These are phyloP conservation scores for Fusarium sp. DNA, from an alignment of 2,329 filamentous ascomycete species.

Conservation along the genomic window DNA sequence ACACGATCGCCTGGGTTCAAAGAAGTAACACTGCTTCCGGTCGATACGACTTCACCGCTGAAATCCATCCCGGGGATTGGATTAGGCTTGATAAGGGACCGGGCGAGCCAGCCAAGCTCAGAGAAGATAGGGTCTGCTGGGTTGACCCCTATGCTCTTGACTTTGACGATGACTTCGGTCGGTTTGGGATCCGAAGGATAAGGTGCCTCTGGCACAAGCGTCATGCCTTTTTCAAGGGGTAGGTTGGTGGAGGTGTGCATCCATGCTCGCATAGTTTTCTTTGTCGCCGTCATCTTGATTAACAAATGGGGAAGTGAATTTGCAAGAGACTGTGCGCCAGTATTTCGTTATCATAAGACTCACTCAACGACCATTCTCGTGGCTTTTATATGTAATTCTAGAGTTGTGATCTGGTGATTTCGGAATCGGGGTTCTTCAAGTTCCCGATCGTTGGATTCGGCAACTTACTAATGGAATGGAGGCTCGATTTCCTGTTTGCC, in stretches of 20 bases:
- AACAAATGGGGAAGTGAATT: background rate
- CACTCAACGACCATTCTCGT: background rate
- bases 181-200: constrained; percentile 6
- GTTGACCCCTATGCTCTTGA: background rate
- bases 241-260: constrained; percentile 7
- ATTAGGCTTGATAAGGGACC: background rate
- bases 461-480: background rate
- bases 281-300: background rate
- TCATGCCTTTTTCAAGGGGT: constrained; percentile 3
- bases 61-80: background rate
- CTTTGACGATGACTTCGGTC: background rate
- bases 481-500: background rate
- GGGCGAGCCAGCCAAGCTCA: background rate
- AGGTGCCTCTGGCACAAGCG: background rate
- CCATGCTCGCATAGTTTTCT: constrained; percentile 3
- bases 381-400: background rate
- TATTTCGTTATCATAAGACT: background rate
- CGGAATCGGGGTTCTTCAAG: background rate
- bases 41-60: background rate
- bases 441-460: background rate
- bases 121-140: background rate
- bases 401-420: background rate
- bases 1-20: background rate
- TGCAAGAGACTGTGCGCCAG: background rate
- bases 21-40: background rate